These are phyloP conservation scores for Fusarium irregulare DNA, from an alignment of 2,329 filamentous ascomycete species.

Conservation along the genomic window DNA sequence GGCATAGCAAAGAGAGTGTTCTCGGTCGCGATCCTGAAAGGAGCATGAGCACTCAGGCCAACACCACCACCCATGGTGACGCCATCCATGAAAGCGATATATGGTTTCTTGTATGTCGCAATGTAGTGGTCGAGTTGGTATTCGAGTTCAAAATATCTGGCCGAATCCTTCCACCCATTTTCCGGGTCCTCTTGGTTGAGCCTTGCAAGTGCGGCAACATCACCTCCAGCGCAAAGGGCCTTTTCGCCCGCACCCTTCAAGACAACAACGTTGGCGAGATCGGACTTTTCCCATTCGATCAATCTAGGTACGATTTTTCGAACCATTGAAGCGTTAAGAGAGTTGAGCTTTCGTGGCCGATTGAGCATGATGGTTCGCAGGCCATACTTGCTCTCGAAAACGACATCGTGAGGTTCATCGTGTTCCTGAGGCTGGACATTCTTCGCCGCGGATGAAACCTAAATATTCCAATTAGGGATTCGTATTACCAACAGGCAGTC, in stretches of 20 bases:
- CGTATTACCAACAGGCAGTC: background rate
- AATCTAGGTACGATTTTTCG: slow-evolving; percentile 91
- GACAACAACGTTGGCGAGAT: slow-evolving; percentile 91
- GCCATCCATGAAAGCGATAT: slow-evolving; percentile 95
- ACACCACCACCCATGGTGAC: slow-evolving; percentile 99
- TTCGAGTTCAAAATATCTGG: slow-evolving; percentile 92
- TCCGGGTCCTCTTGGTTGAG: slow-evolving; percentile 75
- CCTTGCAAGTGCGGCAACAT: slow-evolving; percentile 82
- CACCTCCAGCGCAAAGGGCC: slow-evolving; percentile 93
- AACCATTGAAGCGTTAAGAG: slow-evolving; percentile 93
- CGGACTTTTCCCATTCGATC: slow-evolving; percentile 93
- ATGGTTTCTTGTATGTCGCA: slow-evolving; percentile 92
- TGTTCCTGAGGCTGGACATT: slow-evolving; percentile 67
- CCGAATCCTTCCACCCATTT: slow-evolving; percentile 76
- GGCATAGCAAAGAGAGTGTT: slow-evolving; percentile 98
- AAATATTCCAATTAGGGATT: slow-evolving; percentile 28
- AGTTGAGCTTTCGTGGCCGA: slow-evolving; percentile 90
- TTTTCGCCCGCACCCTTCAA: slow-evolving; percentile 88
- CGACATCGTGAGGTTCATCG: slow-evolving; percentile 89
- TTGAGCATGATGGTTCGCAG: slow-evolving; percentile 94
- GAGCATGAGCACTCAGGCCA: slow-evolving; percentile 92
- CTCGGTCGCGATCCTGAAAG: slow-evolving; percentile 96
- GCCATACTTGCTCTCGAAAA: slow-evolving; percentile 90
- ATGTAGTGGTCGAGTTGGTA: slow-evolving; percentile 97
- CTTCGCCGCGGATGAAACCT: slow-evolving; percentile 53